Percentiles rank a stretch among this genome's conserved stretches.
phyloP scores from a whole-genome alignment of 768 basidiomycete genomes.

The Psilocybe tampanensis region DNA sequence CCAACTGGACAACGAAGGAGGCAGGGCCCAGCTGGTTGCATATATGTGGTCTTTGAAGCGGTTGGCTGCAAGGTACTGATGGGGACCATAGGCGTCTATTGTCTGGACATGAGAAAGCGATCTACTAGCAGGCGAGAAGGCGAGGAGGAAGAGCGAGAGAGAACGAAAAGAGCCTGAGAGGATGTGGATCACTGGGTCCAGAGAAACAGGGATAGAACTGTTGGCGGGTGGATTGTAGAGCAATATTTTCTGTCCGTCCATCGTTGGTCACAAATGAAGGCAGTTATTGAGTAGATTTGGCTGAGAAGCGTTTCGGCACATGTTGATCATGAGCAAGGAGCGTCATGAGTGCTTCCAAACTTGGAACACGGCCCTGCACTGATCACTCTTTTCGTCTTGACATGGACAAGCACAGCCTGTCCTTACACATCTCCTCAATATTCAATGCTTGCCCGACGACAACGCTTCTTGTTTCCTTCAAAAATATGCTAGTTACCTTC shows the following conservation, averaged over 20 bases:
- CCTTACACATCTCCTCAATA: too few relatives aligned
- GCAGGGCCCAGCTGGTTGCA: constrained; percentile 53
- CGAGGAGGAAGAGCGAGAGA: constrained; percentile 50
- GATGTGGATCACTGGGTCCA: constrained; percentile 30
- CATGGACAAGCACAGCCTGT: too few relatives aligned
- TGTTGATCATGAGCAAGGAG: too few relatives aligned
- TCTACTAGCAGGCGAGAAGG: constrained; percentile 44
- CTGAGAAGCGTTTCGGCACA: too few relatives aligned
- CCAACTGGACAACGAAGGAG: constrained; percentile 51
- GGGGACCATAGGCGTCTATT: constrained; percentile 48
- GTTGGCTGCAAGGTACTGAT: constrained; percentile 50
- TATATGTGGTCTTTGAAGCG: constrained; percentile 39
- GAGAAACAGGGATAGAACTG: background rate
- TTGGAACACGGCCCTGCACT: too few relatives aligned
- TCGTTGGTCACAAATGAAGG: background rate
- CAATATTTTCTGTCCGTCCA: constrained; percentile 15
- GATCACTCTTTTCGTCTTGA: too few relatives aligned
- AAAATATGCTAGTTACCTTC: too few relatives aligned
- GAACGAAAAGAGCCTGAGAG: constrained; percentile 55
- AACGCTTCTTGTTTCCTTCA: too few relatives aligned
- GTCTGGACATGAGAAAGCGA: constrained; percentile 42
- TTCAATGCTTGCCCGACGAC: too few relatives aligned
- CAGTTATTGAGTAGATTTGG: too few relatives aligned
- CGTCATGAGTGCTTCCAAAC: too few relatives aligned
- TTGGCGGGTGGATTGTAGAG: constrained; percentile 4